These are phyloP conservation scores for Pseudocercospora musae DNA, from an alignment of 2,329 filamentous ascomycete species.

Conservation along the genomic window DNA sequence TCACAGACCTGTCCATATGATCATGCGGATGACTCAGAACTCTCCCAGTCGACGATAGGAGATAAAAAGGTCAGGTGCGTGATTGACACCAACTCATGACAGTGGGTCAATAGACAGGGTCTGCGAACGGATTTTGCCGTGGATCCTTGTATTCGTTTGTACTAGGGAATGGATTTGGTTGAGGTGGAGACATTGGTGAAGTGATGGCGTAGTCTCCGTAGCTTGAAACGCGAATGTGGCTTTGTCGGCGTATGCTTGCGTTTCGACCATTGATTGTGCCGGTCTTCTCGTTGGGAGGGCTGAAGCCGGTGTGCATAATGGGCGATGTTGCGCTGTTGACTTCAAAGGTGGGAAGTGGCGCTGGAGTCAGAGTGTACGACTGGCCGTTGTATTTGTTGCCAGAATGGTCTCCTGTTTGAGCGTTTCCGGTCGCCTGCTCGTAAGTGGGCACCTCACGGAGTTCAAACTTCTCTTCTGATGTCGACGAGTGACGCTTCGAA, in stretches of 20 bases:
- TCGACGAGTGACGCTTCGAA: slow-evolving; percentile 9
- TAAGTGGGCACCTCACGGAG: slow-evolving; percentile 37
- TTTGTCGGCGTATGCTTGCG: slow-evolving; percentile 42
- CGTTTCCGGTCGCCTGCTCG: slow-evolving; percentile 33
- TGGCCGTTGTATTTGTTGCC: slow-evolving; percentile 44
- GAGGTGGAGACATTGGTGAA: slow-evolving; percentile 40
- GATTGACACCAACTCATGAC: slow-evolving; percentile 37
- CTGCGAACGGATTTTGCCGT: slow-evolving; percentile 39
- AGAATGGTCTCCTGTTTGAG: slow-evolving; percentile 39
- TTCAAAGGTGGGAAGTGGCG: slow-evolving; percentile 44
- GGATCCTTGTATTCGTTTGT: slow-evolving; percentile 28
- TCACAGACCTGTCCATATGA: slow-evolving; percentile 25
- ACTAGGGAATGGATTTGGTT: slow-evolving; percentile 28
- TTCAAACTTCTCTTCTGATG: slow-evolving; percentile 18
- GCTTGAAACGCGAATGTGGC: slow-evolving; percentile 45
- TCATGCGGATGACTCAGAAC: slow-evolving; percentile 41
- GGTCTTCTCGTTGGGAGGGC: slow-evolving; percentile 40
- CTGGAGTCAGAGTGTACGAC: slow-evolving; percentile 46
- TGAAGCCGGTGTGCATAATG: slow-evolving; percentile 30
- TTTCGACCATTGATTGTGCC: slow-evolving; percentile 43
- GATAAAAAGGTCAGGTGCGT: slow-evolving; percentile 45
- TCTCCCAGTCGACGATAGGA: slow-evolving; percentile 34
- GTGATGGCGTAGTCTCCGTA: slow-evolving; percentile 44
- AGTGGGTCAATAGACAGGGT: slow-evolving; percentile 40
- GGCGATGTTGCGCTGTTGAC: slow-evolving; percentile 32